Conservation (phyloP, 495 filamentous ascomycete species). For the Aspergillus nanangensis region DNA sequence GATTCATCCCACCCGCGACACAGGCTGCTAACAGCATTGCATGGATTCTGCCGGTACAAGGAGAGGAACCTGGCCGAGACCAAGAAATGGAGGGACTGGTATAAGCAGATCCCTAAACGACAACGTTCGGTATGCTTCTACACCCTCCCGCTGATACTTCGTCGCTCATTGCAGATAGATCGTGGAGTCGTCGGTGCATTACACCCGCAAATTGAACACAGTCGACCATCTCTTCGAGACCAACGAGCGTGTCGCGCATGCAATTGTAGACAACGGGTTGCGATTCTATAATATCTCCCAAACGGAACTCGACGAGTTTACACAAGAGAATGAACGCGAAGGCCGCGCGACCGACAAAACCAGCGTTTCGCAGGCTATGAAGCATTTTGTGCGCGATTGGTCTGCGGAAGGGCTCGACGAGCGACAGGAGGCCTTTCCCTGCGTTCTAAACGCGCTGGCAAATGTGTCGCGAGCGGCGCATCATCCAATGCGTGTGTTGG, state of each 20-base stretch:
- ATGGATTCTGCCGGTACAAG: slow-evolving; percentile 16
- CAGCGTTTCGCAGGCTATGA: slow-evolving; percentile 37
- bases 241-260: slow-evolving; percentile 12
- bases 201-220: slow-evolving; percentile 19
- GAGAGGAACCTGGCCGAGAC: slow-evolving; percentile 13
- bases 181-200: slow-evolving; percentile 14
- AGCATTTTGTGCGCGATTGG: slow-evolving; percentile 48
- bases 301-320: slow-evolving; percentile 15
- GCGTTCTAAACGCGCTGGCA: slow-evolving; percentile 25
- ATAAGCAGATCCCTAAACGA: slow-evolving; percentile 14
- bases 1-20: slow-evolving; percentile 16
- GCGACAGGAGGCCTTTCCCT: slow-evolving; percentile 30
- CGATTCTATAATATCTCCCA: slow-evolving; percentile 16
- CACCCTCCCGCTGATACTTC: neutral
- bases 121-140: slow-evolving; percentile 11
- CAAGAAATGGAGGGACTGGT: slow-evolving; percentile 17
- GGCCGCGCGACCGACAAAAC: slow-evolving; percentile 13
- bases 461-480: slow-evolving; percentile 1
- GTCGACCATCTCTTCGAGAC: slow-evolving; percentile 16
- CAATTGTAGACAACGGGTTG: slow-evolving; percentile 13
- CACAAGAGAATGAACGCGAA: slow-evolving; percentile 8
- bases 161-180: slow-evolving; percentile 2
- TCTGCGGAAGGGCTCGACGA: slow-evolving; percentile 32
- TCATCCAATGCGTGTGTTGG: slow-evolving; percentile 23
- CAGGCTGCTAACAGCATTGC: slow-evolving; percentile 15